phyloP scores from a whole-genome alignment of 768 basidiomycete species.

The Termitomyces sp. region DNA sequence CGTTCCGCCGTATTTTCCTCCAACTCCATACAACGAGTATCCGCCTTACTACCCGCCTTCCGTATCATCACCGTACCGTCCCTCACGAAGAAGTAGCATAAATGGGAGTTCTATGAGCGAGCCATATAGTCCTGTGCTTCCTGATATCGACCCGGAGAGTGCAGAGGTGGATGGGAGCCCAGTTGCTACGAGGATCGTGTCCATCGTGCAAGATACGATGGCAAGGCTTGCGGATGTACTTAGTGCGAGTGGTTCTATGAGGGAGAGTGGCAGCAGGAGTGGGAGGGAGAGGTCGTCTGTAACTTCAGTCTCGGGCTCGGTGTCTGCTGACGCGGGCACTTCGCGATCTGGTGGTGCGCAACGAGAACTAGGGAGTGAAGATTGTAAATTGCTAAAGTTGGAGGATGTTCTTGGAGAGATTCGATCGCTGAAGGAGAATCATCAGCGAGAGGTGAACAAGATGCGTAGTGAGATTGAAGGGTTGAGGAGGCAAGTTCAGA shows the following conservation, averaged over 20 bases:
- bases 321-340: background rate
- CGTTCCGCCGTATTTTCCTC: background rate
- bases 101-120: background rate
- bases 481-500: slow-evolving; percentile 5
- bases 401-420: slow-evolving; percentile 1
- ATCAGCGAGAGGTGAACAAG: background rate
- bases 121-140: background rate
- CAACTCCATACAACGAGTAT: background rate
- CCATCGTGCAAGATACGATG: slow-evolving; percentile 9
- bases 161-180: background rate
- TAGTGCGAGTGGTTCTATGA: background rate
- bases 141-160: slow-evolving; percentile 2
- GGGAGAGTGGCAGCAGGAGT: background rate
- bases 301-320: background rate
- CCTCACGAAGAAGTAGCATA: background rate
- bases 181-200: slow-evolving; percentile 7
- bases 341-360: background rate
- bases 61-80: background rate
- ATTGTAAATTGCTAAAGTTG: background rate
- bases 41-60: background rate
- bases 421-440: background rate
- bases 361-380: too few species aligned
- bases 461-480: slow-evolving; percentile 9
- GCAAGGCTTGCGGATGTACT: slow-evolving; percentile 5
- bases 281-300: background rate